Conservation (phyloP, 106 monocot genomes). For the Hemerocallis citrina region DNA sequence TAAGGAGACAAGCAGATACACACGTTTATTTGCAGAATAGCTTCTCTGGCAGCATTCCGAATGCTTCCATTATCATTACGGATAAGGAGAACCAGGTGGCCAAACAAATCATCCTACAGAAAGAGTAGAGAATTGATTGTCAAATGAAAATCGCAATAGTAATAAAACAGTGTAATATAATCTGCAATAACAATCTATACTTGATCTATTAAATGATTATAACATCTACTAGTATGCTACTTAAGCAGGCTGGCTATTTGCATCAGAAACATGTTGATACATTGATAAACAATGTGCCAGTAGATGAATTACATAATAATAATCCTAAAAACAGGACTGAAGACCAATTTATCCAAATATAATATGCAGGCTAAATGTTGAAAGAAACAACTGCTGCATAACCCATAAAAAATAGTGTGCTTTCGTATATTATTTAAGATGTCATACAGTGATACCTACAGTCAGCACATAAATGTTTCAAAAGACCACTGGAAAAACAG, state of each 20-base stretch:
- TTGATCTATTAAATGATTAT: background rate
- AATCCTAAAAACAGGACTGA: too few relatives aligned
- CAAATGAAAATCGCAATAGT: background rate
- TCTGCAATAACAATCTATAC: background rate
- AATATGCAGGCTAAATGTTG: too few relatives aligned
- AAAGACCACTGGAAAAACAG: too few relatives aligned
- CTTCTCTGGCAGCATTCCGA: conserved; percentile 58
- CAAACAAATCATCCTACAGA: conserved; percentile 63
- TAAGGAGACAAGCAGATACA: background rate
- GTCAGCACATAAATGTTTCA: too few relatives aligned
- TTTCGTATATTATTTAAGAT: too few relatives aligned
- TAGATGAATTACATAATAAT: too few relatives aligned
- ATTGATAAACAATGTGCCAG: background rate
- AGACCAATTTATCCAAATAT: too few relatives aligned
- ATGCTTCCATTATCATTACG: conserved; percentile 42
- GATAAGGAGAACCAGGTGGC: conserved; percentile 37
- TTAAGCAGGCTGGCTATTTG: background rate
- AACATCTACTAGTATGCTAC: background rate
- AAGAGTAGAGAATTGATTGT: background rate
- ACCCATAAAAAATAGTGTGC: too few relatives aligned
- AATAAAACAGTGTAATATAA: background rate
- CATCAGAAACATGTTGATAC: background rate
- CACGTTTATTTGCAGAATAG: conserved; percentile 54
- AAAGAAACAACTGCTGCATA: too few relatives aligned
- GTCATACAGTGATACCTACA: too few relatives aligned